These are phyloP conservation scores for Myriosclerotinia duriaeana DNA, from an alignment of 2,329 filamentous ascomycete genomes.

Conservation along the genomic window DNA sequence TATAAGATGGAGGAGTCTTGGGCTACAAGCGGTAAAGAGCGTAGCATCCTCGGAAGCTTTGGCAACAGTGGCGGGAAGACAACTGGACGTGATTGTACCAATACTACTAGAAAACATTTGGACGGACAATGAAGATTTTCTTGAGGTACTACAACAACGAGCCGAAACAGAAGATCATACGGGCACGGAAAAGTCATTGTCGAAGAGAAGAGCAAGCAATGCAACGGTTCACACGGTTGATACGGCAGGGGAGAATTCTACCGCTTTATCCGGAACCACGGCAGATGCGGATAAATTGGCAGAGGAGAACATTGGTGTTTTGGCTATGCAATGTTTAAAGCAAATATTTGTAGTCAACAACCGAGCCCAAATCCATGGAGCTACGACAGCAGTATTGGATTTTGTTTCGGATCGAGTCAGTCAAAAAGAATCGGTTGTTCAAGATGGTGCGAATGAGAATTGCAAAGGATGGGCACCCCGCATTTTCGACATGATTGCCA, in stretches of 20 bases:
- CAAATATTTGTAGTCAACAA: slow-evolving; percentile 83
- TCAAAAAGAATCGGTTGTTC: slow-evolving; percentile 55
- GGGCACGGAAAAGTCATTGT: slow-evolving; percentile 59
- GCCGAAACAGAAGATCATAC: slow-evolving; percentile 66
- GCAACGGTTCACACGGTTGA: slow-evolving; percentile 74
- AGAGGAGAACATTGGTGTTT: slow-evolving; percentile 81
- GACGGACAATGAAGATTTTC: slow-evolving; percentile 67
- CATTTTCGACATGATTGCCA: slow-evolving; percentile 74
- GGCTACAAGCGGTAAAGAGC: slow-evolving; percentile 75
- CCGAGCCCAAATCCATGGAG: slow-evolving; percentile 74
- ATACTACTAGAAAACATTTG: slow-evolving; percentile 86
- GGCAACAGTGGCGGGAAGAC: slow-evolving; percentile 70
- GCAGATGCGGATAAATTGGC: slow-evolving; percentile 86
- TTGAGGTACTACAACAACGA: slow-evolving; percentile 66
- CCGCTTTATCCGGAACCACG: slow-evolving; percentile 75
- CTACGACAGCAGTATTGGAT: slow-evolving; percentile 69
- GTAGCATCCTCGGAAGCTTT: slow-evolving; percentile 79
- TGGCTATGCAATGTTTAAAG: slow-evolving; percentile 83
- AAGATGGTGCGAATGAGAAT: slow-evolving; percentile 43
- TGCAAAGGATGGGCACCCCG: slow-evolving; percentile 76
- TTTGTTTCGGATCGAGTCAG: slow-evolving; percentile 66
- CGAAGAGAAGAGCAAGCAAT: slow-evolving; percentile 72
- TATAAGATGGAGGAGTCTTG: slow-evolving; percentile 74
- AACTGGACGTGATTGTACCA: slow-evolving; percentile 76
- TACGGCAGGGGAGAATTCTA: slow-evolving; percentile 60